phyloP scores from a whole-genome alignment of 176 grass and related monocot species.

The Tillandsia leiboldiana region DNA sequence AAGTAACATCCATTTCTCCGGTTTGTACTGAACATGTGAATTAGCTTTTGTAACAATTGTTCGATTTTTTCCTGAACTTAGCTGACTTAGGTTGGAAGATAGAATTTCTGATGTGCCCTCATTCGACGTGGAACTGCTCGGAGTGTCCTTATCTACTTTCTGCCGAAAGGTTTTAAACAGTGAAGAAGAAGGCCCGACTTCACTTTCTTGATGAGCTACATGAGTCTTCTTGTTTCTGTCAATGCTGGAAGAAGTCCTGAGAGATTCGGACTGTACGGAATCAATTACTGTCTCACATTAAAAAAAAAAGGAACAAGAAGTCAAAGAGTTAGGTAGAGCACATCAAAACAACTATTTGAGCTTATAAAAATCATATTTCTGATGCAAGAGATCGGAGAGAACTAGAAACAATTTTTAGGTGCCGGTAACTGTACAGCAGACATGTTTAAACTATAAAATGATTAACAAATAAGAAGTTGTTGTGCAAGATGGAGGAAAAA shows the following conservation, averaged over 20 bases:
- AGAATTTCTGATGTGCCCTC: conserved; percentile 27
- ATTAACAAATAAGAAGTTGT: neutral
- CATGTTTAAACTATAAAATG: neutral
- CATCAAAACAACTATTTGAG: conserved; percentile 7
- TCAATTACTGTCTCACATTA: conserved; percentile 33
- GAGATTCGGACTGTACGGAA: conserved; percentile 20
- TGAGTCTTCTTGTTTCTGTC: conserved; percentile 34
- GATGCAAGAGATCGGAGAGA: conserved; percentile 1
- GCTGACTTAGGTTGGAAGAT: conserved; percentile 29
- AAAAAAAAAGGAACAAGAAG: conserved; percentile 1
- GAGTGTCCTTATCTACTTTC: conserved; percentile 19
- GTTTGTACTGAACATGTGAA: conserved; percentile 57
- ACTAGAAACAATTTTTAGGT: neutral
- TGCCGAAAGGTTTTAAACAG: conserved; percentile 18
- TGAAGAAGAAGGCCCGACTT: conserved; percentile 24
- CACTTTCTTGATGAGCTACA: conserved; percentile 28
- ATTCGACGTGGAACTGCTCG: conserved; percentile 23
- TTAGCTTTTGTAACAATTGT: conserved; percentile 32
- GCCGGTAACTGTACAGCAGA: neutral
- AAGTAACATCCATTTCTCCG: conserved; percentile 76
- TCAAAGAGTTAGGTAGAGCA: conserved; percentile 9
- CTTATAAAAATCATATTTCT: conserved; percentile 17
- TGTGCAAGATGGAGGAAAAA: neutral
- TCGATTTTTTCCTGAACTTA: conserved; percentile 43
- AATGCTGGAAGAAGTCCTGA: conserved; percentile 14